Evolutionary conservation across 345 rosid species (phyloP).

Genomic region (Tarenaya hassleriana): DNA sequence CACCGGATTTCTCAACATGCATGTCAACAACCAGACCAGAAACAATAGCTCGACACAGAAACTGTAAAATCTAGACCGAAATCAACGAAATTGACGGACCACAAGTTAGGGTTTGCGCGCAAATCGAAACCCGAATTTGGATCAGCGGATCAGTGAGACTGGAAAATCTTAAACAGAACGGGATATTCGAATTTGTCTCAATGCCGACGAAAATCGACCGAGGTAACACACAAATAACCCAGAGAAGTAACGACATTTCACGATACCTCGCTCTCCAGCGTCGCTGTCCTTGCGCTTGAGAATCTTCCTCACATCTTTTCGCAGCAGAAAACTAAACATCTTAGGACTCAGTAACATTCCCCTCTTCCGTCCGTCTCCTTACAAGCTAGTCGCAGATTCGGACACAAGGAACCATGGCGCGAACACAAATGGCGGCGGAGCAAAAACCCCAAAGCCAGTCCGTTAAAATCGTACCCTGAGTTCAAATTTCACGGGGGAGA

Average conservation of each 20-base stretch:
- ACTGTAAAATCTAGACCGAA: no score
- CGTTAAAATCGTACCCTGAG: neutral
- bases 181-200: neutral
- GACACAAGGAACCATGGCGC: neutral
- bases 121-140: slow-evolving; percentile 1
- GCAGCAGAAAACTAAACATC: slow-evolving; percentile 34
- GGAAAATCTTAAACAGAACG: no score
- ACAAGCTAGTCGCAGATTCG: neutral
- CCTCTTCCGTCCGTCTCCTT: neutral
- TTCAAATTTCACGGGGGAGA: neutral
- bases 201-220: neutral
- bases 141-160: neutral
- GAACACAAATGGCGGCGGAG: slow-evolving; percentile 8
- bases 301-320: slow-evolving; percentile 69
- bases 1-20: no score
- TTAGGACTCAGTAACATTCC: slow-evolving; percentile 28
- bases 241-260: no score
- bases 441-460: slow-evolving; percentile 14
- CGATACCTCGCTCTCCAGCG: slow-evolving; percentile 79
- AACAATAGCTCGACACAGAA: no score
- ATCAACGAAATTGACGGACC: no score
- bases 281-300: slow-evolving; percentile 90
- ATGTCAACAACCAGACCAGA: no score
- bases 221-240: neutral
- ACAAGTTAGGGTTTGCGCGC: neutral